A percentile compares a stretch with the other conserved stretches of the same genome.
Conservation (phyloP, 345 rosid species). For the Sapria himalayana region DNA sequence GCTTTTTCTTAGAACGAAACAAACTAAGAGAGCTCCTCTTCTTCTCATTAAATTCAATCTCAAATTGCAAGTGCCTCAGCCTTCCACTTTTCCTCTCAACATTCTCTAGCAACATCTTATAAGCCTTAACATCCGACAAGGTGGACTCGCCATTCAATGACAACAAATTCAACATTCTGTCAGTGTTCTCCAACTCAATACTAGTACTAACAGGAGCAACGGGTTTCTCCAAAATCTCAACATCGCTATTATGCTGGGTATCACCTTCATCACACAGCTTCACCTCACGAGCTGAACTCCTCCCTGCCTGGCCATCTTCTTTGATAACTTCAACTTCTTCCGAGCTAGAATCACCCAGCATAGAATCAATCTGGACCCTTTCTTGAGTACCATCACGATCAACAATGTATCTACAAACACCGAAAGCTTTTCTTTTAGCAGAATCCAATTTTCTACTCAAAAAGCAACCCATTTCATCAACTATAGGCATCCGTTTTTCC, state of each 20-base stretch:
- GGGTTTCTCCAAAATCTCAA: slow-evolving; percentile 15
- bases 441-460: slow-evolving; percentile 12
- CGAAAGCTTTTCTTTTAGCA: slow-evolving; percentile 25
- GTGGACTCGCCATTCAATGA: slow-evolving; percentile 15
- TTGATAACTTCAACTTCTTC: slow-evolving; percentile 23
- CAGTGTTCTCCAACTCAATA: slow-evolving; percentile 20
- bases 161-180: slow-evolving; percentile 22
- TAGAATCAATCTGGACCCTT: slow-evolving; percentile 10
- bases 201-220: slow-evolving; percentile 20
- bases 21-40: slow-evolving; percentile 14
- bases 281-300: slow-evolving; percentile 9
- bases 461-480: slow-evolving; percentile 17
- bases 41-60: slow-evolving; percentile 38
- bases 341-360: slow-evolving; percentile 35
- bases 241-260: slow-evolving; percentile 14
- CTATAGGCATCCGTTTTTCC: slow-evolving; percentile 7
- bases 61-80: slow-evolving; percentile 28
- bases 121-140: slow-evolving; percentile 23
- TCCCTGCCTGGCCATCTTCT: slow-evolving; percentile 17
- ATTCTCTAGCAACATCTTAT: slow-evolving; percentile 38
- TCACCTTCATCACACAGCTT: slow-evolving; percentile 1
- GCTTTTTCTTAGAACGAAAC: slow-evolving; percentile 25
- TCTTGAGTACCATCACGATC: slow-evolving; percentile 17
- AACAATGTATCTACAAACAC: slow-evolving; percentile 23
- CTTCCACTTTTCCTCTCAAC: slow-evolving; percentile 27